Evolutionary conservation across 441 rosid species (phyloP), one percentile per base, ranked within the genome.

Genomic region (Populus hybrid): DNA sequence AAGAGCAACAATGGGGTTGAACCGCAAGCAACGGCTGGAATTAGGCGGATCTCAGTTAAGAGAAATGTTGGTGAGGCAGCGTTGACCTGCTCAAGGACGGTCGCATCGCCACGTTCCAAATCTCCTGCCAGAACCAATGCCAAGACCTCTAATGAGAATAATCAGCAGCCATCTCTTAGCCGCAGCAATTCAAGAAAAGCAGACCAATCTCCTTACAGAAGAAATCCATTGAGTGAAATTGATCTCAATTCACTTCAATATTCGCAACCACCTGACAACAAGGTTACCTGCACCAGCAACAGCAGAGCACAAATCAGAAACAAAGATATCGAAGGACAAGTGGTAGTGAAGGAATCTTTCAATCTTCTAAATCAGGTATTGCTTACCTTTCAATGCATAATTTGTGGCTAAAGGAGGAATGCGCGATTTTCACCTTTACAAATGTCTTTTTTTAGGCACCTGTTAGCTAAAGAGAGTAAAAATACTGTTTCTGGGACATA

Each of bases 181-280:
- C 87, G 94, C 26, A 90, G 71, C 78, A 81, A 88, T 34, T 89
- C 94, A 0, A 84, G 94, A 78, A 94, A 91, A 81, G 91, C 92
- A 0, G 98, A 94, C 63, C 90, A 90, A 5, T 91, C 98, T 0
- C 97, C 97, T n/a, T 83, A 77, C 34, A 79, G 95, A 77, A 86
- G 98, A 65, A 91, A 89, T 32, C 95, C 95, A 8, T 74, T 90
- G 32, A 79, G 86, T 63, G 98, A 90, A 74, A 90, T 90, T 35
- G 93, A 92, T 66, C 84, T 89, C 66, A 89, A 90, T 83, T 75
- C 83, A 0, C 75, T 86, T 9, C 81, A 82, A 23, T 79, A 70
- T 78, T 85, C 87, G 6, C 89, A 79, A 36, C 74, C 90, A 71
- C 80, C 88, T 32, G 80, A 79, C 65, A 86, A 46, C 26, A 87